These are phyloP conservation scores for Pseudotsuga menziesii DNA, from an alignment of 75 land plant species.

Conservation along the genomic window DNA sequence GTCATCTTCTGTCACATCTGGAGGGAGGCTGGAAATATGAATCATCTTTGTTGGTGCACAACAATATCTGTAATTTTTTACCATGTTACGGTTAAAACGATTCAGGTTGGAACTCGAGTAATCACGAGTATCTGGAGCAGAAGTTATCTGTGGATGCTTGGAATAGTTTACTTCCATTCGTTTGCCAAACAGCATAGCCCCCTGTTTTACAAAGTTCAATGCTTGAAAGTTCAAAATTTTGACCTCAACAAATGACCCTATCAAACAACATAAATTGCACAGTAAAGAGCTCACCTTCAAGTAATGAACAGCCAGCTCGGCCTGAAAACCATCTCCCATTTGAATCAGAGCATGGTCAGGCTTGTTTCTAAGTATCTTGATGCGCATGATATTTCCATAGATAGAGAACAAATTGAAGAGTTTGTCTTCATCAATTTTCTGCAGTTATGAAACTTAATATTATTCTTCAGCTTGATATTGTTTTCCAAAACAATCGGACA, in stretches of 20 bases:
- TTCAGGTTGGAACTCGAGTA: constrained; percentile 87
- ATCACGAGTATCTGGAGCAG: constrained; percentile 84
- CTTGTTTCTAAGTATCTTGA: constrained; percentile 89
- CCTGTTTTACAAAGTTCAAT: constrained; percentile 35
- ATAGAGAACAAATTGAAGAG: constrained; percentile 92
- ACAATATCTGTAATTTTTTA: constrained; percentile 92
- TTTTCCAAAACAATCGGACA: no score
- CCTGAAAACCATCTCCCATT: constrained; percentile 97
- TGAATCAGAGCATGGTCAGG: constrained; percentile 97
- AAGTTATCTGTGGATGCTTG: constrained; percentile 80
- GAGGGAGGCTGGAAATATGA: constrained; percentile 79
- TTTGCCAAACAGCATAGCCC: constrained; percentile 82
- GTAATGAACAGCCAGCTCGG: constrained; percentile 90
- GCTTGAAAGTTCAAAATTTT: neutral
- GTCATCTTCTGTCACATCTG: constrained; percentile 79
- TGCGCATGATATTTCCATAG: constrained; percentile 91
- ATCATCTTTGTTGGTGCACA: constrained; percentile 97
- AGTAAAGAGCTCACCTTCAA: constrained; percentile 27
- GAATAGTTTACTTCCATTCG: constrained; percentile 93
- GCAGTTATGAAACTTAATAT: constrained; percentile 13
- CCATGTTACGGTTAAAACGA: constrained; percentile 87
- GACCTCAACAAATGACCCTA: constrained; percentile 29
- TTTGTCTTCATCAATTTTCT: constrained; percentile 94
- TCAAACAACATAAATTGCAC: no score
- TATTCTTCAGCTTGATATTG: neutral